Conservation (phyloP, 192 early-diverging fungal genomes). For the Podila clonocystis region DNA sequence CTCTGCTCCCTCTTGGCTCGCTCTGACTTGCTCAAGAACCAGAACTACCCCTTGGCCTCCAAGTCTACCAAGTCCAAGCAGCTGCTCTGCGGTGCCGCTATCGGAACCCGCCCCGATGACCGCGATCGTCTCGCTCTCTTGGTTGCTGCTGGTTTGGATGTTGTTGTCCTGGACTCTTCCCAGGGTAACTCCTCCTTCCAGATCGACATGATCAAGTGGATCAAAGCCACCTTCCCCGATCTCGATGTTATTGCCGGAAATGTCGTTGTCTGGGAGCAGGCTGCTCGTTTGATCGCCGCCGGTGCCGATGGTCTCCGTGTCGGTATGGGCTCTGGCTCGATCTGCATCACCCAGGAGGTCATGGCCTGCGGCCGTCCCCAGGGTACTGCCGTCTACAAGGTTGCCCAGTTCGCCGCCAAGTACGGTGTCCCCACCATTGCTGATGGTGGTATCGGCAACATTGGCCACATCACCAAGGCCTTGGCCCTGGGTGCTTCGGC, state of each 20-base stretch:
- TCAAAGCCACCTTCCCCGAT: conserved; percentile 84
- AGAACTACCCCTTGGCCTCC: conserved; percentile 94
- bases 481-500: conserved; percentile 93
- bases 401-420: conserved; percentile 91
- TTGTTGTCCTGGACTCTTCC: conserved; percentile 95
- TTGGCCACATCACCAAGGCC: conserved; percentile 98
- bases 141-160: conserved; percentile 95
- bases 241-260: conserved; percentile 95
- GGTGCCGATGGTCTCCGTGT: conserved; percentile 96
- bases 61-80: conserved; percentile 86
- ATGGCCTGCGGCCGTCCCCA: conserved; percentile 99
- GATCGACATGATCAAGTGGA: conserved; percentile 94
- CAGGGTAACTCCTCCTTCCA: conserved; percentile 97
- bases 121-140: conserved; percentile 82
- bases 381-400: conserved; percentile 95
- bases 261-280: conserved; percentile 97
- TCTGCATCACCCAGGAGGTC: conserved; percentile 99
- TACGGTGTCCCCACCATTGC: conserved; percentile 97
- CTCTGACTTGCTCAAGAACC: conserved; percentile 97
- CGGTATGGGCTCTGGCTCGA: conserved; percentile 98
- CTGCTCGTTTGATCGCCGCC: conserved; percentile 87
- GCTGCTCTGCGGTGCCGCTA: conserved; percentile 92
- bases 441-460: conserved; percentile 96
- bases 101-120: conserved; percentile 93
- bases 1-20: conserved; percentile 92